Base-by-base conservation (phyloP, 2,329 filamentous ascomycete genomes). In the Cordyceps militaris region DNA sequence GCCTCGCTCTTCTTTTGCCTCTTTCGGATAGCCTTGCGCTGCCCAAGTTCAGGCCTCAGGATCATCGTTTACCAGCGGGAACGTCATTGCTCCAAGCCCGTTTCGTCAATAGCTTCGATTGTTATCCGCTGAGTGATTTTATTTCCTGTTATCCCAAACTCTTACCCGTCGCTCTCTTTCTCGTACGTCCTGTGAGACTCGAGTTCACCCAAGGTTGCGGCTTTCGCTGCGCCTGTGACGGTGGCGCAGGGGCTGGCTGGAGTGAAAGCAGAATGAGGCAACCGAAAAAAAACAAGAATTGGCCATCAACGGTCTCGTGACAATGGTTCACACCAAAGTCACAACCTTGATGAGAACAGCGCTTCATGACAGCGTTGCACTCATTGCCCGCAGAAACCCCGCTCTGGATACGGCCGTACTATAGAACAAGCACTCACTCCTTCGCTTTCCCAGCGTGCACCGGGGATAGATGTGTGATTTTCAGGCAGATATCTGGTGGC, bases 1-100 rank as follows among this genome's bases (percentile, higher is more conserved):
- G 52, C 53, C 21, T 47, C 4, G 30, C 43, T 56, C 48, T 42
- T 56, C 43, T 56, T 56, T 42, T 56, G 30, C 53, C 43, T 56
- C n/a, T 48, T 56, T 48, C 8, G 53, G 53, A 56, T 56, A 56
- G 53, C 43, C 21, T 28, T 16, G 40, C 40, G 16, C 51, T 34
- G 9, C 52, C 42, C 23, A 14, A 9, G 21, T 8, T 23, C 10
- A 14, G 24, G 9, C 42, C 16, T 28, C 44, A 28, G 7, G 26
- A 7, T 26, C 43, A 26, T 7, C n/a, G 8, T 40, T 2, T 19
- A 5, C 38, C n/a, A 32, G 14, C 11, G 21, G 6, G 21, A 10
- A 21, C 19, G 24, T 23, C 24, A 32, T 40, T 38, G 36, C 30
- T 8, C 48, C 48, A 50, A 14, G 14, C 48, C 48, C 13, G 24